Percentiles rank a stretch among this genome's conserved stretches.
Conservation (phyloP, 2,329 filamentous ascomycete genomes). For the Talaromyces pinophilus region DNA sequence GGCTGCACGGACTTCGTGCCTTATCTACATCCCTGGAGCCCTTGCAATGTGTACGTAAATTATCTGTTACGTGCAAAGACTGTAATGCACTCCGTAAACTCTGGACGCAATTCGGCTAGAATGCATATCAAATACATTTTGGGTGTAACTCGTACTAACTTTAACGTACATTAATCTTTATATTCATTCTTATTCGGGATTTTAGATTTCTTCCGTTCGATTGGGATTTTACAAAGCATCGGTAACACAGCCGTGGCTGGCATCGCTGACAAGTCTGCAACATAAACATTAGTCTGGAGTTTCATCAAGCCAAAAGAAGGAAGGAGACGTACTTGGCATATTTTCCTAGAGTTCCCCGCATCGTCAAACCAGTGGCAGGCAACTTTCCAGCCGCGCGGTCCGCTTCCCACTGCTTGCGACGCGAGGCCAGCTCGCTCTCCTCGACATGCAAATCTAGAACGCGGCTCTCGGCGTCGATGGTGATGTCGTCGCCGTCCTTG, state of each 20-base stretch:
- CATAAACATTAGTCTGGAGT: background rate
- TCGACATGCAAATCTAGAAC: conserved; percentile 66
- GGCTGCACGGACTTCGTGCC: background rate
- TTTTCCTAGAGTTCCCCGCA: conserved; percentile 68
- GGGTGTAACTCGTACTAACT: background rate
- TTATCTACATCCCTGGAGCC: too few species aligned
- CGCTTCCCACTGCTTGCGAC: conserved; percentile 62
- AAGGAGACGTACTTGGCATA: conserved; percentile 55
- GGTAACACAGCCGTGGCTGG: conserved; percentile 52
- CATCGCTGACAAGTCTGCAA: conserved; percentile 44
- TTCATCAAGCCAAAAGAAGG: background rate
- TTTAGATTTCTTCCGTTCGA: background rate
- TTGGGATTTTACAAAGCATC: conserved; percentile 34
- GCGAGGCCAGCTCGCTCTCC: conserved; percentile 62
- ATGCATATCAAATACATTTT: background rate
- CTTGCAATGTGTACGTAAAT: background rate
- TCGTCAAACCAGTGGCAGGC: conserved; percentile 57
- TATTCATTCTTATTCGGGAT: background rate
- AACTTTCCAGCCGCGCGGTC: conserved; percentile 41
- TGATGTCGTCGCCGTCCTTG: conserved; percentile 75
- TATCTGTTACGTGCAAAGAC: background rate
- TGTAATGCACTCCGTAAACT: background rate
- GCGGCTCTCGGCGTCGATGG: conserved; percentile 77
- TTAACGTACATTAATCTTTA: conserved; percentile 8
- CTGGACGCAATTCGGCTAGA: background rate